phyloP scores from a whole-genome alignment of 2,329 filamentous ascomycete species.

The Orbilia brochopaga region DNA sequence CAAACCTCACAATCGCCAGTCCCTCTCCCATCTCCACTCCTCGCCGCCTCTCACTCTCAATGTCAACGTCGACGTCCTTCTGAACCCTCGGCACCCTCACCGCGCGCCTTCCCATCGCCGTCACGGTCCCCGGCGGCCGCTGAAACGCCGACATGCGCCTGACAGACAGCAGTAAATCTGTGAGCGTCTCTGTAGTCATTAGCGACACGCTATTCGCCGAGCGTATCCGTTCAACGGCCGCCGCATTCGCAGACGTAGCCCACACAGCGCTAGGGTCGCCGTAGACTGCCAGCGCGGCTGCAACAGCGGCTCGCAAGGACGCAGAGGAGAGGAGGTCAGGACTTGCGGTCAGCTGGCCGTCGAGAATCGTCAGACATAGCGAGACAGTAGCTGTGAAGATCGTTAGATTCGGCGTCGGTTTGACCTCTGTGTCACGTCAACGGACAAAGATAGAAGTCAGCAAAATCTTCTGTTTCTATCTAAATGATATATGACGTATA shows the following conservation, averaged over 20 bases:
- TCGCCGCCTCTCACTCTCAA: neutral
- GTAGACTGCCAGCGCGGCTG: slow-evolving; percentile 23
- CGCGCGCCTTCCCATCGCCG: slow-evolving; percentile 32
- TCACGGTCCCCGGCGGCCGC: slow-evolving; percentile 24
- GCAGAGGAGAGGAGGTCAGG: neutral
- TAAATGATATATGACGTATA: too few species aligned
- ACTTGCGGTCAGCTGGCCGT: neutral
- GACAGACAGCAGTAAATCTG: slow-evolving; percentile 20
- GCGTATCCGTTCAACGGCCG: slow-evolving; percentile 8
- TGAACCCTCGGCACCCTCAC: slow-evolving; percentile 30
- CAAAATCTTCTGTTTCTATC: too few species aligned
- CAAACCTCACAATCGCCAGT: slow-evolving; percentile 21
- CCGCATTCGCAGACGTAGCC: slow-evolving; percentile 18
- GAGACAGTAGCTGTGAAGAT: slow-evolving; percentile 14
- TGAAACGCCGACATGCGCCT: slow-evolving; percentile 27
- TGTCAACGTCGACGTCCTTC: slow-evolving; percentile 7
- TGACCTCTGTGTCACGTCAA: too few species aligned
- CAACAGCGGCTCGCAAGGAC: slow-evolving; percentile 1
- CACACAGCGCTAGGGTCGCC: slow-evolving; percentile 10
- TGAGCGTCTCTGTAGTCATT: slow-evolving; percentile 21
- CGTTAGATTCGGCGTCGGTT: slow-evolving; percentile 18
- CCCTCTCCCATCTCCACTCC: neutral
- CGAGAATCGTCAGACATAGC: slow-evolving; percentile 19
- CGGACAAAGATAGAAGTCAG: too few species aligned
- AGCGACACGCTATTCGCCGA: slow-evolving; percentile 4